A percentile compares a stretch with the other conserved stretches of the same genome.
Conservation (phyloP, 257 asterid genomes). For the Eucommia ulmoides region DNA sequence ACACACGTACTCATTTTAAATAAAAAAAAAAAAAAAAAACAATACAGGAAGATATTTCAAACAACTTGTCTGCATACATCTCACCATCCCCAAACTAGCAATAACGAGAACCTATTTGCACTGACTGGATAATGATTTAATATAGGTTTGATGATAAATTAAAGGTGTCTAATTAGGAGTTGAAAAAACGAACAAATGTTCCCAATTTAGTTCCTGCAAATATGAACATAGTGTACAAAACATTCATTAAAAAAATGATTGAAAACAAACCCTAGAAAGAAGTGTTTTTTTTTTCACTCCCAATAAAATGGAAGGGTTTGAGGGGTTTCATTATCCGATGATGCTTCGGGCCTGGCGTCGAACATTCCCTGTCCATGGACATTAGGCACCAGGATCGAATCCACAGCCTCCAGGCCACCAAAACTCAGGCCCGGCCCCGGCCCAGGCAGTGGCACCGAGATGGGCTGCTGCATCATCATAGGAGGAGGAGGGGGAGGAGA, state of each 20-base stretch:
- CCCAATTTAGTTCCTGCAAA: no score
- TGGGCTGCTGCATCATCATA: background rate
- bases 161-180: no score
- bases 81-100: no score
- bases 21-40: no score
- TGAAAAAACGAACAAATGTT: no score
- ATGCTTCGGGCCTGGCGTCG: background rate
- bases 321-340: background rate
- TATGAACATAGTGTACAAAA: no score
- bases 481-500: background rate
- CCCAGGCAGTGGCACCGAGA: background rate
- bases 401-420: background rate
- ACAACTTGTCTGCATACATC: no score
- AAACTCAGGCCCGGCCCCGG: background rate
- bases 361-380: slow-evolving; percentile 1
- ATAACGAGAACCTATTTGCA: no score
- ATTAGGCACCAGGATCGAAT: slow-evolving; percentile 1
- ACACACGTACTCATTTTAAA: no score
- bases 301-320: slow-evolving; percentile 2
- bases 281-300: background rate
- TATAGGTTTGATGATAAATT: no score
- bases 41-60: no score
- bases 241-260: background rate
- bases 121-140: no score
- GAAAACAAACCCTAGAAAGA: background rate